Conservation (phyloP, 2,329 filamentous ascomycete genomes). For the Aspergillus jensenii region DNA sequence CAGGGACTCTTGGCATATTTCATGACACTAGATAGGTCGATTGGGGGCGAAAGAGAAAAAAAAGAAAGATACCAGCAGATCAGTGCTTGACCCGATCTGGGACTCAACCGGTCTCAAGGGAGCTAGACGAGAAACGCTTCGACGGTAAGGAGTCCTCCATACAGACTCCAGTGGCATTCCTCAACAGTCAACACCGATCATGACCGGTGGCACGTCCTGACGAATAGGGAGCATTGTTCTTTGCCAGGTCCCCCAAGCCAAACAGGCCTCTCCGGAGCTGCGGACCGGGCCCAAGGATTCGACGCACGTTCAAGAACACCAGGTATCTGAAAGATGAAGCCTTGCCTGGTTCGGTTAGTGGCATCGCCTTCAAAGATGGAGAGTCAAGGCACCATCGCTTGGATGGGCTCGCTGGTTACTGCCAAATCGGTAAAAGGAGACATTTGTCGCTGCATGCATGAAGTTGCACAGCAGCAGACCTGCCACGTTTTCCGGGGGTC, state of each 20-base stretch:
- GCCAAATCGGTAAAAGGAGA: not conserved
- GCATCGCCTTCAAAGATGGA: not conserved
- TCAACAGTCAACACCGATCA: too few relatives aligned
- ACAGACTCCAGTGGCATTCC: too few relatives aligned
- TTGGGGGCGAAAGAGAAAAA: conserved; percentile 4
- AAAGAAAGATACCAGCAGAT: not conserved
- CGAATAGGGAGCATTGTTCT: not conserved
- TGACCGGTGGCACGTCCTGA: not conserved
- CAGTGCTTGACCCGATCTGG: not conserved
- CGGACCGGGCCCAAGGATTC: not conserved
- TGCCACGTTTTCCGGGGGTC: conserved; percentile 15
- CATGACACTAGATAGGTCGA: not conserved
- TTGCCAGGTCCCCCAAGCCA: not conserved
- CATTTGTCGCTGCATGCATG: conserved; percentile 1
- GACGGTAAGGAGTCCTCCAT: not conserved
- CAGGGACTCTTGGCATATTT: conserved; percentile 4
- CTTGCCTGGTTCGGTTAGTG: conserved; percentile 9
- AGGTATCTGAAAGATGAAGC: not conserved
- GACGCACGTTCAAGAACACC: not conserved
- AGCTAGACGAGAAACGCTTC: not conserved
- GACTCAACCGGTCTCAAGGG: not conserved
- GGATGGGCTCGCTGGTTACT: not conserved
- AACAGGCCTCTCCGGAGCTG: conserved; percentile 1
- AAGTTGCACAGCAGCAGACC: conserved; percentile 2
- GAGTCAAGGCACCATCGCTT: not conserved